These are phyloP conservation scores for Solanum chacoense DNA, from an alignment of 305 asterid genomes.

Conservation along the genomic window DNA sequence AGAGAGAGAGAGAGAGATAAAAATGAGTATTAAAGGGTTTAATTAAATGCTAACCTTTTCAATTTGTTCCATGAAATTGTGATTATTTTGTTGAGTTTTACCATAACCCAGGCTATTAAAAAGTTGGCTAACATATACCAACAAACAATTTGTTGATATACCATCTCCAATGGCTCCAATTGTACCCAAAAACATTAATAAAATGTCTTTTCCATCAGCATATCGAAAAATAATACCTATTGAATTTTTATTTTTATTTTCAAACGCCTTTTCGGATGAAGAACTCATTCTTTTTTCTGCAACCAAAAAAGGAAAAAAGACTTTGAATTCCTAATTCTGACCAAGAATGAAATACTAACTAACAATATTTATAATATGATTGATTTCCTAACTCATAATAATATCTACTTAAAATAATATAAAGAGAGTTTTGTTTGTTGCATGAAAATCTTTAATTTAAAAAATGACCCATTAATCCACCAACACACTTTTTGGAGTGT, in stretches of 20 bases:
- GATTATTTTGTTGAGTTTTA: conserved; percentile 29
- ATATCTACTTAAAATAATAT: neutral
- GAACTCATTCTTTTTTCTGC: neutral
- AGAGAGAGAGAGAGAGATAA: too few species aligned
- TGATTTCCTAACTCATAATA: neutral
- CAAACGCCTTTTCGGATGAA: neutral
- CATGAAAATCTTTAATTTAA: neutral
- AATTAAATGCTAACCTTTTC: conserved; percentile 37
- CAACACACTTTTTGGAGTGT: neutral
- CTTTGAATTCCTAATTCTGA: neutral
- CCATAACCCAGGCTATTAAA: conserved; percentile 77
- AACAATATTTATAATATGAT: neutral
- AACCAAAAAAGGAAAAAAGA: neutral
- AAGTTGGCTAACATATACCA: conserved; percentile 54
- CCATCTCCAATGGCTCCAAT: conserved; percentile 93
- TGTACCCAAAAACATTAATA: conserved; percentile 68
- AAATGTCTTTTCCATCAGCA: conserved; percentile 61
- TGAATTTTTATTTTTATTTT: conserved; percentile 14
- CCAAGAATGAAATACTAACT: neutral
- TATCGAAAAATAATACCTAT: conserved; percentile 41
- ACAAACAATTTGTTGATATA: conserved; percentile 63
- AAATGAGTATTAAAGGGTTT: neutral
- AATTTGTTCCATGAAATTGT: conserved; percentile 53
- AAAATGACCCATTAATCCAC: neutral
- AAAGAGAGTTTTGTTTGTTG: neutral